Percentiles rank a stretch among this genome's conserved stretches.
Conservation (phyloP, 1,139 yeast genomes). For the Scheffersomyces cryptocercus region DNA sequence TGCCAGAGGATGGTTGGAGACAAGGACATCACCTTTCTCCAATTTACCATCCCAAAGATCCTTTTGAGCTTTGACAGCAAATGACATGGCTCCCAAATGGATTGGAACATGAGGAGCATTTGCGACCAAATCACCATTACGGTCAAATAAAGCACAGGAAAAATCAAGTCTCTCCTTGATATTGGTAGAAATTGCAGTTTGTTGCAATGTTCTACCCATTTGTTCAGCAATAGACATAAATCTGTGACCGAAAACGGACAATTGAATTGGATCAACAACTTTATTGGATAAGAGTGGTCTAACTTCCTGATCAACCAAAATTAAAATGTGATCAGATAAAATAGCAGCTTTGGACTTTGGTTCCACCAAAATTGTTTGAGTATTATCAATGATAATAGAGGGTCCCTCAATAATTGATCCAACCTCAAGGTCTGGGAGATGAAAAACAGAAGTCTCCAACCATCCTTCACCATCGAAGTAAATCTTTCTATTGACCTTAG, state of each 20-base stretch:
- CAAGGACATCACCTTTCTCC: constrained; percentile 71
- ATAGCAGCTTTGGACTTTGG: constrained; percentile 69
- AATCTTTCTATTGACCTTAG: constrained; percentile 15
- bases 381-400: constrained; percentile 78
- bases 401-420: constrained; percentile 72
- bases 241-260: constrained; percentile 79
- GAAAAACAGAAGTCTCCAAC: constrained; percentile 52
- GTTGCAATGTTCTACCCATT: constrained; percentile 80
- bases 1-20: constrained; percentile 76
- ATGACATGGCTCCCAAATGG: constrained; percentile 85
- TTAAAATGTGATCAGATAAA: constrained; percentile 58
- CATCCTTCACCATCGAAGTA: constrained; percentile 45
- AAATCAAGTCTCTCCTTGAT: constrained; percentile 83
- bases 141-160: constrained; percentile 80
- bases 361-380: constrained; percentile 83
- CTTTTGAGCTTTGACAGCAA: constrained; percentile 72
- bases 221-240: constrained; percentile 90
- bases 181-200: constrained; percentile 82
- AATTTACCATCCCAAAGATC: constrained; percentile 62
- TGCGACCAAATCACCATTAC: constrained; percentile 75
- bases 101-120: constrained; percentile 90
- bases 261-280: constrained; percentile 63
- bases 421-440: constrained; percentile 47
- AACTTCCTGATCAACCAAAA: constrained; percentile 29
- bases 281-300: constrained; percentile 25